These are phyloP conservation scores for Fraxinus nigra DNA, from an alignment of 305 asterid genomes.

Conservation along the genomic window DNA sequence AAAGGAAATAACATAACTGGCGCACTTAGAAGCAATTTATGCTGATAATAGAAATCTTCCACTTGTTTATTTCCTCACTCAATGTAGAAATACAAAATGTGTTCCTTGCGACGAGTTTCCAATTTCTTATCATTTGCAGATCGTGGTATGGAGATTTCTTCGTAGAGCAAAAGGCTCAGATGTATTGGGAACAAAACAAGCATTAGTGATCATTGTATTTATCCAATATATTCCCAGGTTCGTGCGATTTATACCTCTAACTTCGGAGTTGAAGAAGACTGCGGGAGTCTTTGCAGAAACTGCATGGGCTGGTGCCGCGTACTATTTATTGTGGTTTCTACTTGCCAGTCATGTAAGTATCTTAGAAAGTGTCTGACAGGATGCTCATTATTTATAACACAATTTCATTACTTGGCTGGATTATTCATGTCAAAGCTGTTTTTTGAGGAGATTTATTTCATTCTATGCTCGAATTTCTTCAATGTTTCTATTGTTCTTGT, in stretches of 20 bases:
- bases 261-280: constrained; percentile 85
- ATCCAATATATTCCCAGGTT: constrained; percentile 84
- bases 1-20: not conserved
- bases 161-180: constrained; percentile 57
- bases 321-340: constrained; percentile 81
- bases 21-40: not conserved
- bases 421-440: not conserved
- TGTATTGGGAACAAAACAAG: constrained; percentile 73
- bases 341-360: constrained; percentile 93
- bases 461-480: not conserved
- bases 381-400: constrained; percentile 1
- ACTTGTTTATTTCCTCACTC: constrained; percentile 14
- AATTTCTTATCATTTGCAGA: constrained; percentile 44
- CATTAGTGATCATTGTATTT: constrained; percentile 63
- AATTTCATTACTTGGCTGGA: not conserved
- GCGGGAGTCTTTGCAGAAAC: constrained; percentile 96
- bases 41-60: not conserved
- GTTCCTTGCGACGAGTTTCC: not conserved
- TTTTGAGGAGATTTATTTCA: not conserved
- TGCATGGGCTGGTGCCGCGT: constrained; percentile 99
- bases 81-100: not conserved
- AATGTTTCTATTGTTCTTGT: not conserved
- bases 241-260: constrained; percentile 67
- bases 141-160: constrained; percentile 81
- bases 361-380: not conserved